Conservation (phyloP, 352 stramenopile genomes). For the Globisporangium canariense region DNA sequence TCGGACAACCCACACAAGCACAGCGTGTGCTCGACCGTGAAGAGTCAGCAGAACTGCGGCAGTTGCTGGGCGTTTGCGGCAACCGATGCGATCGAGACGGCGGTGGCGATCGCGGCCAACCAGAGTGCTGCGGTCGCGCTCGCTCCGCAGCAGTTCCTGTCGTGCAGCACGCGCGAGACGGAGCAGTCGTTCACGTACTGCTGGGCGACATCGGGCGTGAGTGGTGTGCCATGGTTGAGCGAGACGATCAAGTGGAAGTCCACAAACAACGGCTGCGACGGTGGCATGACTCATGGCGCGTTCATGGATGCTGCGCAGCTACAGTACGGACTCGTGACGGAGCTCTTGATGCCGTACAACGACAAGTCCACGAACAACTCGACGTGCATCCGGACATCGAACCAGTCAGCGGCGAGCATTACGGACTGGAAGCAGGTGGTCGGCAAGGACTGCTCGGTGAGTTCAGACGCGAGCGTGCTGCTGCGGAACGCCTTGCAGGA, state of each 20-base stretch:
- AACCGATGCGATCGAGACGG: conserved; percentile 74
- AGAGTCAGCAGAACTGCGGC: conserved; percentile 80
- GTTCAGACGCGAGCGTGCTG: conserved; percentile 46
- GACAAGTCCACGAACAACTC: conserved; percentile 9
- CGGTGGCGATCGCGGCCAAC: conserved; percentile 62
- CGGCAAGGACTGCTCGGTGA: conserved; percentile 48
- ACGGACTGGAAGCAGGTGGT: conserved; percentile 66
- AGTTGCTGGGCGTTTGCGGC: conserved; percentile 81
- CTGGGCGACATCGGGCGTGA: conserved; percentile 42
- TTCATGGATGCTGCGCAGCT: conserved; percentile 71
- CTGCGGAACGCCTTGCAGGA: conserved; percentile 50
- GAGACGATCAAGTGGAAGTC: conserved; percentile 73
- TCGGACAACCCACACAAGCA: conserved; percentile 56
- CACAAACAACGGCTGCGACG: conserved; percentile 71
- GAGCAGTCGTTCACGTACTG: conserved; percentile 78
- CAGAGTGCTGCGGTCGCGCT: conserved; percentile 54
- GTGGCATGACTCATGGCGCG: conserved; percentile 78
- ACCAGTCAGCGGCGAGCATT: conserved; percentile 70
- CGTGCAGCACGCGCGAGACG: conserved; percentile 58
- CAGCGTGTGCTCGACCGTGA: conserved; percentile 71
- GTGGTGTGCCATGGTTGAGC: conserved; percentile 51
- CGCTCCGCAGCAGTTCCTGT: conserved; percentile 76
- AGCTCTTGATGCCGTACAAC: conserved; percentile 72
- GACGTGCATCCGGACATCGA: conserved; percentile 22
- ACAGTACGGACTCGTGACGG: conserved; percentile 57